These are phyloP conservation scores for Astrothelium subdiscretum DNA, from an alignment of 495 filamentous ascomycete species.

Conservation along the genomic window DNA sequence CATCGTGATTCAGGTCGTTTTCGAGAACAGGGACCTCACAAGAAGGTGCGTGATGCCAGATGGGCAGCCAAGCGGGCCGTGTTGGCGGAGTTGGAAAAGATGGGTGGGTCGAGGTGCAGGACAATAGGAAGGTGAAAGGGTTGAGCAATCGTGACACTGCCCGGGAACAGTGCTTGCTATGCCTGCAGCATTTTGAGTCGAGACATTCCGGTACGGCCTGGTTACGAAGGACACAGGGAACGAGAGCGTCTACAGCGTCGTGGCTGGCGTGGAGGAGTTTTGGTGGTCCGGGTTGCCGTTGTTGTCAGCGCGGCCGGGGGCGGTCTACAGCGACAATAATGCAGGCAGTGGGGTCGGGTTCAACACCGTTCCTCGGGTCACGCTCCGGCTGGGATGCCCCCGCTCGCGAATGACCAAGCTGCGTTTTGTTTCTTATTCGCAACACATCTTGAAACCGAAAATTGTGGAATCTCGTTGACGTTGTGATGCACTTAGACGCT, in stretches of 20 bases:
- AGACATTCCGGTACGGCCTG: background rate
- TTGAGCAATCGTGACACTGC: background rate
- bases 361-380: background rate
- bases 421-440: background rate
- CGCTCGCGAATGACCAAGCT: too few species aligned
- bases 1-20: background rate
- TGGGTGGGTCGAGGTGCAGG: background rate
- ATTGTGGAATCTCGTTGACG: too few species aligned
- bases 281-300: slow-evolving; percentile 2
- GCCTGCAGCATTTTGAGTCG: background rate
- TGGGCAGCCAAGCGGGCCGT: background rate
- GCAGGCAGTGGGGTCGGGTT: background rate
- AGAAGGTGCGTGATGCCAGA: background rate
- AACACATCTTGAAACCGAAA: background rate
- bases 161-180: background rate
- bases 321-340: background rate
- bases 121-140: background rate
- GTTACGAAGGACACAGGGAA: background rate
- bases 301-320: slow-evolving; percentile 1
- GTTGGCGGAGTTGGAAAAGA: background rate
- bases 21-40: background rate
- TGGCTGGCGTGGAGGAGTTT: background rate
- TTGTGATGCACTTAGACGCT: too few species aligned
- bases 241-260: background rate
- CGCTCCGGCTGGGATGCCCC: too few species aligned